Evolutionary conservation across 805 yeast species (phyloP).

Genomic region (Saccharomyces jurei): DNA sequence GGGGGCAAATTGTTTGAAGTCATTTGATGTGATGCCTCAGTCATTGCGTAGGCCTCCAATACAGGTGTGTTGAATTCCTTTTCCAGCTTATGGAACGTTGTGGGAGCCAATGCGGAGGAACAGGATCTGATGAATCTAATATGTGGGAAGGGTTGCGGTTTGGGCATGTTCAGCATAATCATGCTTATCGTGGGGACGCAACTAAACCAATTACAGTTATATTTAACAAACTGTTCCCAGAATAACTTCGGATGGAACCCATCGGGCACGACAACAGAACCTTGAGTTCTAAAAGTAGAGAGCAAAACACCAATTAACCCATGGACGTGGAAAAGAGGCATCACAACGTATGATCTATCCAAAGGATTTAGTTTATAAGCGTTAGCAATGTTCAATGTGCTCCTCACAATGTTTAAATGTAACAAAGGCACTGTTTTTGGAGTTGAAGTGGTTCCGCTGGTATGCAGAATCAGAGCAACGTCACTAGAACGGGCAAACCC

Average conservation of each 20-base stretch:
- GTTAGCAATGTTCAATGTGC: conserved; percentile 49
- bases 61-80: conserved; percentile 55
- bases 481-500: conserved; percentile 42
- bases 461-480: conserved; percentile 59
- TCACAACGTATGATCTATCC: conserved; percentile 56
- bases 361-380: conserved; percentile 44
- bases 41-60: conserved; percentile 72
- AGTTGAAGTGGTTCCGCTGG: conserved; percentile 70
- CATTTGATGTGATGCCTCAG: conserved; percentile 77
- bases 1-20: conserved; percentile 63
- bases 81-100: conserved; percentile 52
- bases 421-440: conserved; percentile 71
- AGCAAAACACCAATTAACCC: conserved; percentile 61
- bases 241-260: conserved; percentile 53
- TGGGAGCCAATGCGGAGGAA: conserved; percentile 62
- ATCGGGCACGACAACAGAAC: conserved; percentile 53
- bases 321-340: conserved; percentile 76
- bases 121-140: conserved; percentile 66
- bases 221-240: conserved; percentile 48
- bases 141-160: conserved; percentile 44
- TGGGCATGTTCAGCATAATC: conserved; percentile 46
- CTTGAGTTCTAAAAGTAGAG: conserved; percentile 53
- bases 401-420: conserved; percentile 53
- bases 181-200: conserved; percentile 74
- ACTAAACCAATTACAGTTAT: conserved; percentile 60